Evolutionary conservation across 495 filamentous ascomycete species (phyloP).

Genomic region (Lophium mytilinum): DNA sequence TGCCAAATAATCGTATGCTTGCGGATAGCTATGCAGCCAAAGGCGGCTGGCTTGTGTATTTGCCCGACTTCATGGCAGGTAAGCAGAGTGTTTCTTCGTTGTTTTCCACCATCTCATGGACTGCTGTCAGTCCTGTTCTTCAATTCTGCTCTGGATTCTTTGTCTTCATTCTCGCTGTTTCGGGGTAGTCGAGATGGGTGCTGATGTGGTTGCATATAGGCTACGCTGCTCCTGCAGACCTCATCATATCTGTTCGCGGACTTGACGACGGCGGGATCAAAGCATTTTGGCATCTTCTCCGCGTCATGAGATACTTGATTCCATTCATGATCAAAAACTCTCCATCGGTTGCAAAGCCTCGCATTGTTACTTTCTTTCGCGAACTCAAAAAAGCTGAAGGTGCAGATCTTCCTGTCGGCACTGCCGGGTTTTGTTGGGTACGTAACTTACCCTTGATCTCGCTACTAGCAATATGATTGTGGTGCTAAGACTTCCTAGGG

Average conservation of each 20-base stretch:
- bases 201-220: slow-evolving; percentile 4
- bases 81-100: neutral
- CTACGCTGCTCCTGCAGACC: slow-evolving; percentile 5
- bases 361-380: slow-evolving; percentile 22
- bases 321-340: slow-evolving; percentile 13
- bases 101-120: too few species aligned
- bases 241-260: slow-evolving; percentile 22
- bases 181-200: neutral
- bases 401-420: slow-evolving; percentile 22
- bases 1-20: slow-evolving; percentile 28
- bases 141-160: too few species aligned
- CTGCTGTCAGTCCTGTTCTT: too few species aligned
- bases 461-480: neutral
- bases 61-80: slow-evolving; percentile 27
- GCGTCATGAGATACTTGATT: slow-evolving; percentile 16
- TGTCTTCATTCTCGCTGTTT: too few species aligned
- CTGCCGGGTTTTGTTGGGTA: slow-evolving; percentile 31
- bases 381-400: slow-evolving; percentile 22
- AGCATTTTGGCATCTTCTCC: slow-evolving; percentile 15
- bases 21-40: slow-evolving; percentile 26
- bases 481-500: neutral
- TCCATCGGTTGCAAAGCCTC: slow-evolving; percentile 7
- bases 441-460: neutral
- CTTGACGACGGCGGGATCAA: slow-evolving; percentile 13
- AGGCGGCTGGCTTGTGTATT: slow-evolving; percentile 17